phyloP scores from a whole-genome alignment of 345 rosid species.

The Camelina hispida region DNA sequence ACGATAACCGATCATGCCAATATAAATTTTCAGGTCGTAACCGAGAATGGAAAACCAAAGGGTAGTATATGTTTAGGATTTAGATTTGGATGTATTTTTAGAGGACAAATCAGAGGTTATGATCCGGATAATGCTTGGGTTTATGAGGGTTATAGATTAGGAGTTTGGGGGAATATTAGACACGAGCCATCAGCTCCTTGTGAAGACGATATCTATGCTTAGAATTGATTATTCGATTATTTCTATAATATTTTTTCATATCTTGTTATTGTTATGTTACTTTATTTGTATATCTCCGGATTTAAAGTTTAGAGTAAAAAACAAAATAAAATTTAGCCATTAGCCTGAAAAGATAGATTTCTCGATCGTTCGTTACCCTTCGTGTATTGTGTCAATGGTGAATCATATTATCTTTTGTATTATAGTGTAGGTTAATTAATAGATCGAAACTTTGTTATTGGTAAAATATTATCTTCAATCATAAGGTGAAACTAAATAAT shows the following conservation, averaged over 20 bases:
- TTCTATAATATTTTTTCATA: background rate
- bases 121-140: constrained; percentile 11
- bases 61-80: constrained; percentile 40
- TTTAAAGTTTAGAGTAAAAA: too few relatives aligned
- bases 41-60: constrained; percentile 37
- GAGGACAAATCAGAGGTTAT: constrained; percentile 17
- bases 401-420: background rate
- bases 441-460: too few relatives aligned
- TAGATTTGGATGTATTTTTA: constrained; percentile 34
- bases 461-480: too few relatives aligned
- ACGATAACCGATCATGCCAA: constrained; percentile 28
- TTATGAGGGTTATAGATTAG: constrained; percentile 34
- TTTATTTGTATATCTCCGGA: too few relatives aligned
- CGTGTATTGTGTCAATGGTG: background rate
- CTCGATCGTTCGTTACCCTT: background rate
- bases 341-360: background rate
- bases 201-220: constrained; percentile 33
- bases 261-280: background rate
- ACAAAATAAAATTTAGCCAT: too few relatives aligned
- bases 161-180: constrained; percentile 35
- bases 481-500: too few relatives aligned
- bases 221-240: background rate
- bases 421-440: too few relatives aligned
- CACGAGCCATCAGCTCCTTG: constrained; percentile 42
- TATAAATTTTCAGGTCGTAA: constrained; percentile 35